Base-by-base conservation (phyloP, 2,329 filamentous ascomycete species). In the Alternaria tenuissima region DNA sequence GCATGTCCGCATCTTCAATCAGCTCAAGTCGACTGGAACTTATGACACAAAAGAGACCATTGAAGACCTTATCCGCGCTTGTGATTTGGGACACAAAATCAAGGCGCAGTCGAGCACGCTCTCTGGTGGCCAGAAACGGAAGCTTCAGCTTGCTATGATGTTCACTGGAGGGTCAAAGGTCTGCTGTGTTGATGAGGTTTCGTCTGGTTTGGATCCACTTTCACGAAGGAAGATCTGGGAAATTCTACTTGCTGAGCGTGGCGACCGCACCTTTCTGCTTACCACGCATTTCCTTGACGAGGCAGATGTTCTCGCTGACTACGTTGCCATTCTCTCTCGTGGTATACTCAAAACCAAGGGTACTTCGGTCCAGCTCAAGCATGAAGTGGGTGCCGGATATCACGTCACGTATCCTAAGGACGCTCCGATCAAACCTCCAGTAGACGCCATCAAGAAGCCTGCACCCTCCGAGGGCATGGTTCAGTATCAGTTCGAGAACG, bases 241-340 rank as follows among this genome's bases (percentile, higher is more conserved):
- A 68, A 97, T 97, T 61, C 82, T 97, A 22, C 83, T 97, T 12
- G 91, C 91, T 1, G 93, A 97, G 77, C 88, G 94, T 58, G 93
- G 93, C 20, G 85, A 85, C 61, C 84, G 94, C 42, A 96, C 94
- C 0, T 91, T 97, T 69, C 87, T 97, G 42, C 79, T 97, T 58
- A 97, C 94, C 0, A 97, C 94, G 0, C 94, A 97, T 76, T 97
- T 97, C 77, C 84, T 97, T 8, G 94, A 97, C 71, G 94, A 97
- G 78, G 94, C 94, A 0, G 94, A 97, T 73, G 83, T 97, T 1
- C 85, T 97, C 1, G 91, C 93, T 0, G 94, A 97, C 73, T 90
- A 94, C 62, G 96, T 97, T 65, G 91, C 90, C 2, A 92, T 97
- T 54, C 81, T 97, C 11, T 96, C 92, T 4, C 94, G 93, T 73